A percentile compares a stretch with the other conserved stretches of the same genome.
Evolutionary conservation across 1,284 basidiomycete genomes (phyloP).

Genomic region (Pascua sp.): DNA sequence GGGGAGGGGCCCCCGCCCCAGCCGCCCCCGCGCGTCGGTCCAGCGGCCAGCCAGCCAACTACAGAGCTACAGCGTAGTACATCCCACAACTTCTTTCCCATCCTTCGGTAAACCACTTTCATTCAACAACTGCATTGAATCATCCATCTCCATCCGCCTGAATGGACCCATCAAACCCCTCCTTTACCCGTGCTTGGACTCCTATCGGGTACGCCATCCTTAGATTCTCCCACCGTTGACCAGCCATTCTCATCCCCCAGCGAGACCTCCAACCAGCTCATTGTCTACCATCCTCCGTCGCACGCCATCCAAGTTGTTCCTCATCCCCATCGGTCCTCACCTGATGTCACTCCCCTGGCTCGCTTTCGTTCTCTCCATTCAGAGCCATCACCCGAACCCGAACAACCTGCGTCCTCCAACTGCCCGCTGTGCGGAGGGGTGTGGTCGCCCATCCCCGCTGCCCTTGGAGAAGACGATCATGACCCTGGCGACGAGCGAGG

Average conservation of each 20-base stretch:
- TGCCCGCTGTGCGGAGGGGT: conserved; percentile 41
- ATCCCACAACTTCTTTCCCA: neutral
- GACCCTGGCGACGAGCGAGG: conserved; percentile 3
- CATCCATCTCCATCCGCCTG: neutral
- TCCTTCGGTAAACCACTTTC: neutral
- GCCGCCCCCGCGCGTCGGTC: too few species aligned
- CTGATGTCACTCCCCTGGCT: conserved; percentile 24
- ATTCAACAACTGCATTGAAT: neutral
- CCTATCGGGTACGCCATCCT: conserved; percentile 23
- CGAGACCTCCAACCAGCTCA: conserved; percentile 71
- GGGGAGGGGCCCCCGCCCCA: too few species aligned
- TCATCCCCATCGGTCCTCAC: conserved; percentile 22
- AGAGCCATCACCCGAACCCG: conserved; percentile 2
- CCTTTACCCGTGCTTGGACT: conserved; percentile 18
- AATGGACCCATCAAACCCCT: conserved; percentile 2
- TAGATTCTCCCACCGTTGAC: neutral
- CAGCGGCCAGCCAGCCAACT: too few species aligned
- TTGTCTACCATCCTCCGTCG: conserved; percentile 79
- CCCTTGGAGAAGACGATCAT: neutral
- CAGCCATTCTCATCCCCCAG: conserved; percentile 19
- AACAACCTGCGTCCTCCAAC: neutral
- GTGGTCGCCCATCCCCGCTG: neutral
- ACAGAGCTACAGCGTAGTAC: too few species aligned
- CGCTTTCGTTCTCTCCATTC: conserved; percentile 32
- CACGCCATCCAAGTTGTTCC: conserved; percentile 69